Base-by-base conservation (phyloP, 2,329 filamentous ascomycete species). In the Beauveria australis region DNA sequence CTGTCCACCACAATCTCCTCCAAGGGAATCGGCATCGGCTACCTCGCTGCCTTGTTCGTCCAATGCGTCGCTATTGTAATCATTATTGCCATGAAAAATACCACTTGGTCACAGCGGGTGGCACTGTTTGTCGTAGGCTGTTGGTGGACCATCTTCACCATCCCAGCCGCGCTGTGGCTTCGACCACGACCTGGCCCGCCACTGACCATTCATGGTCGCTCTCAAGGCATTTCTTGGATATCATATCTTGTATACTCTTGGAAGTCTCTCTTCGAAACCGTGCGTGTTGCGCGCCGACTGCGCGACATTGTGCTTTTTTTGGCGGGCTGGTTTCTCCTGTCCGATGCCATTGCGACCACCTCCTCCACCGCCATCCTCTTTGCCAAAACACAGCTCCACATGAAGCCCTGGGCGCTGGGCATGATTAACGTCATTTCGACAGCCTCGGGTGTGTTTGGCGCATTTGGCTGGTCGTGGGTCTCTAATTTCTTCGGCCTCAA, bases 391-490 rank as follows among this genome's bases (percentile, higher is more conserved):
- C 86, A 92, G 64, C 79, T 99, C 10, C 85, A 89, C 65, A 99
- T 99, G 94, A 82, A 87, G 62, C 87, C 92, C 1, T 91, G 91
- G 73, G 89, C 90, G 2, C 76, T 99, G 26, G 94, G 91, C 6
- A 80, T 97, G 71, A 97, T 99, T 72, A 96, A 92, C 68, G 91
- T 97, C 59, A 92, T 97, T 66, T 90, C 89, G 41, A 97, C 93
- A 14, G 75, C 89, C 47, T 86, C 86, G 6, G 94, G 94, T 30
- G 89, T 97, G 12, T 75, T 90, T 9, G 94, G 94, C 19, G 94
- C 94, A 0, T 93, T 97, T 69, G 86, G 87, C 41, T 99, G 94
- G 94, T 86, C 90, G 10, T 87, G 82, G 67, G 78, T 97, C 46
- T 93, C 91, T 9, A 83, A 84, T 10, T 74, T 80, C 24, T 81